Percentiles rank a stretch among this genome's conserved stretches.
Evolutionary conservation across 257 asterid species (phyloP).

Genomic region (Penstemon davidsonii): DNA sequence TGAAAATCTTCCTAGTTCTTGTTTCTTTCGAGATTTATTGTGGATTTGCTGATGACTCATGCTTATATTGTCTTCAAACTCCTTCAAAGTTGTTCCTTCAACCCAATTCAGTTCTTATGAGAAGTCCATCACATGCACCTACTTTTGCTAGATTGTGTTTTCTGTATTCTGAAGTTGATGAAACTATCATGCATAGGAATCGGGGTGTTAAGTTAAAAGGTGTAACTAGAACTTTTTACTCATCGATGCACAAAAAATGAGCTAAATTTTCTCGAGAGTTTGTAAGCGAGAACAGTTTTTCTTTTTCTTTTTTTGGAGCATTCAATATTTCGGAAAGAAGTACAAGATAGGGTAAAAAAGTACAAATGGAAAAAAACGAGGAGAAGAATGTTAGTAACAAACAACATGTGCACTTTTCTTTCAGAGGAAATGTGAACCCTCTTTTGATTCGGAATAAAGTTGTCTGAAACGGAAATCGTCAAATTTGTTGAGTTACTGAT

Average conservation of each 20-base stretch:
- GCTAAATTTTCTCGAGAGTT: too few species aligned
- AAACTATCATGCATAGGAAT: background rate
- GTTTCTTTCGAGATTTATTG: background rate
- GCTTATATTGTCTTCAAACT: background rate
- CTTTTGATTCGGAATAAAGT: too few species aligned
- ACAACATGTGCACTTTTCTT: too few species aligned
- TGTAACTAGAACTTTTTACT: background rate
- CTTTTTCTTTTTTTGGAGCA: too few species aligned
- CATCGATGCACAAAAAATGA: too few species aligned
- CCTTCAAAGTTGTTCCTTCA: background rate
- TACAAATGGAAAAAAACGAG: too few species aligned
- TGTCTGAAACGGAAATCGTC: too few species aligned
- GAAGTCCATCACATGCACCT: background rate
- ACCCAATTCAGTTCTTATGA: background rate
- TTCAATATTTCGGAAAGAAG: too few species aligned
- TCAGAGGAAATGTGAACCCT: too few species aligned
- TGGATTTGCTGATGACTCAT: slow-evolving; percentile 37
- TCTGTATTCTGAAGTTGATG: background rate
- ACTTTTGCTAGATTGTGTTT: background rate
- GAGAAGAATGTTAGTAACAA: too few species aligned
- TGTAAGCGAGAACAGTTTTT: too few species aligned
- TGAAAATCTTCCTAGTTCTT: background rate
- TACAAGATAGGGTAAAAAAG: too few species aligned
- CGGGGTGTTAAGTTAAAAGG: background rate
- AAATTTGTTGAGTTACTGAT: background rate